Percentiles rank a stretch among this genome's conserved stretches.
These are phyloP conservation scores for Iris pallida DNA, from an alignment of 116 monocot species.

Conservation along the genomic window DNA sequence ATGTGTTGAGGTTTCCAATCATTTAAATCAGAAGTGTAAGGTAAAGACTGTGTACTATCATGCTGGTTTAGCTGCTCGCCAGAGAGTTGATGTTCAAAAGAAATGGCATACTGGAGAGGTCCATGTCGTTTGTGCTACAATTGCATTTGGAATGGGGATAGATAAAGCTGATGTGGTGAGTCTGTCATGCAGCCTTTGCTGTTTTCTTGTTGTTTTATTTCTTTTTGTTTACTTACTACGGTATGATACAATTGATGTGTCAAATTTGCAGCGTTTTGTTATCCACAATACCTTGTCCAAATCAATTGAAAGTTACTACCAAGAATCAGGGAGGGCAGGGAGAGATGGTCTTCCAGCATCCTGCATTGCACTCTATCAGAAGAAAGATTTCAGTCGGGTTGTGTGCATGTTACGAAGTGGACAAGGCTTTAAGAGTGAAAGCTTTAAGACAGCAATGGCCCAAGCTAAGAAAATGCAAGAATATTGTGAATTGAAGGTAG, in stretches of 20 bases:
- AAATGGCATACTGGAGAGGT: conserved; percentile 89
- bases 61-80: conserved; percentile 77
- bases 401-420: conserved; percentile 90
- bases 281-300: conserved; percentile 92
- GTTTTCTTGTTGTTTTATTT: conserved; percentile 8
- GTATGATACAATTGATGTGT: not conserved
- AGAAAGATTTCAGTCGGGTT: conserved; percentile 95
- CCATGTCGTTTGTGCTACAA: conserved; percentile 89
- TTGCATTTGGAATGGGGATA: conserved; percentile 99
- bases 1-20: conserved; percentile 64
- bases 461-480: conserved; percentile 96
- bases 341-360: conserved; percentile 72
- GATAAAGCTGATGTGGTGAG: conserved; percentile 96
- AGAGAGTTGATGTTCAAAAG: conserved; percentile 70
- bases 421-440: conserved; percentile 46
- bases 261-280: conserved; percentile 64
- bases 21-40: conserved; percentile 72
- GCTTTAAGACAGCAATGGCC: conserved; percentile 77
- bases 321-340: conserved; percentile 97
- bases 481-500: conserved; percentile 93
- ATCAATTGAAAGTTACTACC: conserved; percentile 98
- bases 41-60: conserved; percentile 76
- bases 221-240: not conserved
- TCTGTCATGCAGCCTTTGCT: conserved; percentile 4
- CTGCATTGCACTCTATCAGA: conserved; percentile 81